Percentiles rank a stretch among this genome's conserved stretches.
phyloP scores from a whole-genome alignment of 768 basidiomycete species.

The Mycena polygramma region DNA sequence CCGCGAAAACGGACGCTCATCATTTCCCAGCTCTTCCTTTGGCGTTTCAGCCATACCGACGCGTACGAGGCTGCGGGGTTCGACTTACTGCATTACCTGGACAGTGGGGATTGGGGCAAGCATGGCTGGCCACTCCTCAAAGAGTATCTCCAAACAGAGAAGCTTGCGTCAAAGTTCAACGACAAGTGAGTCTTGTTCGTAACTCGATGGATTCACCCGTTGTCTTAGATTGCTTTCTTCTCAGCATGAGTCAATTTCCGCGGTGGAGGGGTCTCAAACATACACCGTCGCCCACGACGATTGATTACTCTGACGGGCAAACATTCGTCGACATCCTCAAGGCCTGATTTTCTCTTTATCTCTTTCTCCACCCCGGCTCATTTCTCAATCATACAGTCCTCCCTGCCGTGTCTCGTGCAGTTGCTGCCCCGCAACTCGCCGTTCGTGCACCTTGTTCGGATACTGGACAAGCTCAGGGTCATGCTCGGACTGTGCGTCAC shows the following conservation, averaged over 20 bases:
- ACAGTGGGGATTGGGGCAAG: slow-evolving; percentile 20
- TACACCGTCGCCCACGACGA: not conserved
- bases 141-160: not conserved
- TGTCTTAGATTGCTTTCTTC: not conserved
- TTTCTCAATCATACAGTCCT: not conserved
- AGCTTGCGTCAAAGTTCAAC: slow-evolving; percentile 15
- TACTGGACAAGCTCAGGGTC: too few species aligned
- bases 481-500: too few species aligned
- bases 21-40: slow-evolving; percentile 15
- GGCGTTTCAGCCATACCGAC: slow-evolving; percentile 21
- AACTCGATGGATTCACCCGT: too few species aligned
- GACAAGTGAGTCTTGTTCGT: not conserved
- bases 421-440: not conserved
- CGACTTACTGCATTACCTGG: slow-evolving; percentile 23
- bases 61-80: slow-evolving; percentile 18
- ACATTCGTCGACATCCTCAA: not conserved
- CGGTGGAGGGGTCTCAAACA: not conserved
- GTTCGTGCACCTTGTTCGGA: too few species aligned
- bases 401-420: not conserved
- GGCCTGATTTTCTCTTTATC: not conserved
- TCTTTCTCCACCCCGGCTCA: not conserved
- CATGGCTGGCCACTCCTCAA: slow-evolving; percentile 18
- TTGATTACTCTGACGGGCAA: not conserved
- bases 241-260: not conserved
- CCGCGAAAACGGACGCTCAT: not conserved